These are phyloP conservation scores for Postia placenta DNA, from an alignment of 768 basidiomycete species.

Conservation along the genomic window DNA sequence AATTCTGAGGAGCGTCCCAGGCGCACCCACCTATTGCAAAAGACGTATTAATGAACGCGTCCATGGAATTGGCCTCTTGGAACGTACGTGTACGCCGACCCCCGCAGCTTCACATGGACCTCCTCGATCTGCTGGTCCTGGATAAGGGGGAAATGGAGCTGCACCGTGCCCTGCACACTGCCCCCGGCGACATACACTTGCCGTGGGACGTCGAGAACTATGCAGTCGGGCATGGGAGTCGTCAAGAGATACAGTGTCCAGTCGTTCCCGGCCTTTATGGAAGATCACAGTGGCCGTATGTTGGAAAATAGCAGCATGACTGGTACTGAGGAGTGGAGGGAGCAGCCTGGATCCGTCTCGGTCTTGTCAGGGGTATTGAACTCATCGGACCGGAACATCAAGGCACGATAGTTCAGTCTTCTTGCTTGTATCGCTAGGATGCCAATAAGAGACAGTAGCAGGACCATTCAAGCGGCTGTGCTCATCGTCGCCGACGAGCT, in stretches of 20 bases:
- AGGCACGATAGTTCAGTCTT: too few relatives aligned
- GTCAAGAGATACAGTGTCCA: background rate
- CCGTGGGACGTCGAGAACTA: constrained; percentile 1
- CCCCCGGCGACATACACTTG: constrained; percentile 8
- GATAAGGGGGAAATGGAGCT: constrained; percentile 9
- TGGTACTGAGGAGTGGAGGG: too few relatives aligned
- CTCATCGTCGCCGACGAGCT: too few relatives aligned
- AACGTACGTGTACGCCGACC: constrained; percentile 10
- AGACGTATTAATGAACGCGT: too few relatives aligned
- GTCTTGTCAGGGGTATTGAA: background rate
- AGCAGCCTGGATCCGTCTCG: background rate
- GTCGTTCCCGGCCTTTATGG: background rate
- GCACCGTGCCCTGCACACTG: constrained; percentile 8
- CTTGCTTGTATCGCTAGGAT: too few relatives aligned
- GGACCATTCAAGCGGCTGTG: too few relatives aligned
- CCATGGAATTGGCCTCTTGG: too few relatives aligned
- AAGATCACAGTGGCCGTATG: background rate
- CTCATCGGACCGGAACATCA: too few relatives aligned
- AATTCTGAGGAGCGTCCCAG: background rate
- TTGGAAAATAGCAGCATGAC: background rate
- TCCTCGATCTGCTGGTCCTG: constrained; percentile 10
- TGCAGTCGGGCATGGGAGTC: background rate
- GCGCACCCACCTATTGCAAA: background rate
- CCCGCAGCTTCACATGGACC: constrained; percentile 15
- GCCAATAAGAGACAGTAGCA: too few relatives aligned